phyloP scores from a whole-genome alignment of 257 asterid genomes.

The Handroanthus guayacan region DNA sequence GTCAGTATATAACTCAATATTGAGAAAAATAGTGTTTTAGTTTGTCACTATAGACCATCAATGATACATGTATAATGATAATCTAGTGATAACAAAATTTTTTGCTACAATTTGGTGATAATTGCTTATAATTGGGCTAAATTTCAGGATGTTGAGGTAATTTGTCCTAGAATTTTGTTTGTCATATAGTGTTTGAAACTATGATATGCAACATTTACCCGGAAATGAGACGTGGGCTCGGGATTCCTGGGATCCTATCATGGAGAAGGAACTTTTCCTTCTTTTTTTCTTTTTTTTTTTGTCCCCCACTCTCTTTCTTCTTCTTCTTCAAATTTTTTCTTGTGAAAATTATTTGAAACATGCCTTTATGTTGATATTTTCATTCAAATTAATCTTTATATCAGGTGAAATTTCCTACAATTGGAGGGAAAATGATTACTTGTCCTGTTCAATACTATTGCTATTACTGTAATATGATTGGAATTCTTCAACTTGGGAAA shows the following conservation, averaged over 20 bases:
- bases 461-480: not conserved
- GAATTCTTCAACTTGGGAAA: not conserved
- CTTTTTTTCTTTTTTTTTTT: no score
- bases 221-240: not conserved
- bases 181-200: not conserved
- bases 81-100: no score
- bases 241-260: not conserved
- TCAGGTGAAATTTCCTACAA: not conserved
- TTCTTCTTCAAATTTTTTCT: no score
- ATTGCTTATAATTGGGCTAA: no score
- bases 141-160: no score
- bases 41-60: no score
- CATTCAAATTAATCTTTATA: not conserved
- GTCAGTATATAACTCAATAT: no score
- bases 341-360: conserved; percentile 1
- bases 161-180: no score
- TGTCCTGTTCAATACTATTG: not conserved
- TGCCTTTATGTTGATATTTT: not conserved
- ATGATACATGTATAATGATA: no score
- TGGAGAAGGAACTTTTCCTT: not conserved
- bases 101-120: no score
- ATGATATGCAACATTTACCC: not conserved
- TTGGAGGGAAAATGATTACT: not conserved
- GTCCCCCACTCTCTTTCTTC: no score
- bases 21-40: no score